phyloP scores from a whole-genome alignment of 148 eudicot genomes.

The Nepenthes mirabilis region DNA sequence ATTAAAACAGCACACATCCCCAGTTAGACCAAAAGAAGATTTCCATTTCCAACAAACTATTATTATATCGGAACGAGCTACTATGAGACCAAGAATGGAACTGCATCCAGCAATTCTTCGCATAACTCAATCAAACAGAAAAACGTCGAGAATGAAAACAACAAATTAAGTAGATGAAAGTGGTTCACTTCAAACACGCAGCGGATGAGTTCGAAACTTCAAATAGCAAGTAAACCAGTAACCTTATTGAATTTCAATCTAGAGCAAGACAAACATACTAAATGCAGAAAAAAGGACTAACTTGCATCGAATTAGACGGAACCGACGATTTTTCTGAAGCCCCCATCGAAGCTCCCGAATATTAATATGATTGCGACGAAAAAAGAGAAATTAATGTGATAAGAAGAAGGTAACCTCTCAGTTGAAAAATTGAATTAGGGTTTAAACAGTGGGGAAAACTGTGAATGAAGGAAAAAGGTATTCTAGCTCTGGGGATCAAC shows the following conservation, averaged over 20 bases:
- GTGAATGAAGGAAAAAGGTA: background rate
- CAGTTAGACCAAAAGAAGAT: no score
- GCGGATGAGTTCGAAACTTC: background rate
- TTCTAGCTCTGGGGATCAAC: slow-evolving; percentile 2
- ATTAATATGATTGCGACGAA: background rate
- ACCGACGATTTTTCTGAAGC: slow-evolving; percentile 37
- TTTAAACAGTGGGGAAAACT: slow-evolving; percentile 2
- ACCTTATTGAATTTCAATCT: background rate
- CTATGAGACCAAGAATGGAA: no score
- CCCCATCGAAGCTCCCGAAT: slow-evolving; percentile 21
- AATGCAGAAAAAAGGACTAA: slow-evolving; percentile 9
- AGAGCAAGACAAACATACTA: slow-evolving; percentile 2
- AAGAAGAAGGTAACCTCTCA: background rate
- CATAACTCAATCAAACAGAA: no score
- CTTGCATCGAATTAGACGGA: slow-evolving; percentile 39
- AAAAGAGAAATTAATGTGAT: background rate
- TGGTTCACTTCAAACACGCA: no score
- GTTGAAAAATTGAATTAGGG: slow-evolving; percentile 4
- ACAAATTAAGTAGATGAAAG: no score
- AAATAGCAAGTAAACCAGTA: background rate
- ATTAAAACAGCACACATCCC: no score
- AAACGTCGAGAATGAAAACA: no score
- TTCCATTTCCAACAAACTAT: no score
- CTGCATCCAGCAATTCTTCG: no score
- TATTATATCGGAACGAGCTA: no score